Conservation (phyloP, 73 alveolate genomes). For the Tetrahymena elliotti region DNA sequence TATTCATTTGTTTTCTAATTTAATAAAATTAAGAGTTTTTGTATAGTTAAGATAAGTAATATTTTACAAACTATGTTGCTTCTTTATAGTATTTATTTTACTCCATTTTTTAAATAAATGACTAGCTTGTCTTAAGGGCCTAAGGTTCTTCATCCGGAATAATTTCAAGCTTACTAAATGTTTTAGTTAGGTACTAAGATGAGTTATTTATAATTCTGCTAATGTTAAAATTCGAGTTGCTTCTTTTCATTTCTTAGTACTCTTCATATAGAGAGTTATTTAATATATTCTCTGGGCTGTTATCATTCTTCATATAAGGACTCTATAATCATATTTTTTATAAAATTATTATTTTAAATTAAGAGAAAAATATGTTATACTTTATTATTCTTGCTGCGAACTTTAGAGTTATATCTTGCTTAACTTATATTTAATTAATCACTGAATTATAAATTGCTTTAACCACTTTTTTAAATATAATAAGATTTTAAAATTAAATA, state of each 20-base stretch:
- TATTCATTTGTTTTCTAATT: not conserved
- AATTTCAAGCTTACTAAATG: not conserved
- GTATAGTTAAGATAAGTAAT: not conserved
- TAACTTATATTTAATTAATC: not conserved
- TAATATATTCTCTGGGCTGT: not conserved
- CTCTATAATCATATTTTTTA: not conserved
- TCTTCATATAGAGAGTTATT: not conserved
- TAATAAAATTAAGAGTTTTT: not conserved
- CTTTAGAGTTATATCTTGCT: not conserved
- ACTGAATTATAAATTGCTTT: not conserved
- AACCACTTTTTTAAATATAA: not conserved
- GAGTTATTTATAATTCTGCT: not conserved
- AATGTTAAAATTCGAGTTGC: not conserved
- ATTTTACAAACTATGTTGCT: not conserved
- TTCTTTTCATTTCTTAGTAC: not conserved
- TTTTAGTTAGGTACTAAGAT: not conserved
- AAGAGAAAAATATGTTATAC: not conserved
- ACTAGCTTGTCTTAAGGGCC: not conserved
- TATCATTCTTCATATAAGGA: not conserved
- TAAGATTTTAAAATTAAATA: not conserved
- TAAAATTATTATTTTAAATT: no score
- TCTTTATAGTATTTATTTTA: not conserved
- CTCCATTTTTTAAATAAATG: not conserved
- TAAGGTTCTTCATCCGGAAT: not conserved
- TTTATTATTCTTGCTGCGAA: not conserved